Evolutionary conservation across 768 basidiomycete genomes (phyloP).

Genomic region (Hemileccinum impolitum): DNA sequence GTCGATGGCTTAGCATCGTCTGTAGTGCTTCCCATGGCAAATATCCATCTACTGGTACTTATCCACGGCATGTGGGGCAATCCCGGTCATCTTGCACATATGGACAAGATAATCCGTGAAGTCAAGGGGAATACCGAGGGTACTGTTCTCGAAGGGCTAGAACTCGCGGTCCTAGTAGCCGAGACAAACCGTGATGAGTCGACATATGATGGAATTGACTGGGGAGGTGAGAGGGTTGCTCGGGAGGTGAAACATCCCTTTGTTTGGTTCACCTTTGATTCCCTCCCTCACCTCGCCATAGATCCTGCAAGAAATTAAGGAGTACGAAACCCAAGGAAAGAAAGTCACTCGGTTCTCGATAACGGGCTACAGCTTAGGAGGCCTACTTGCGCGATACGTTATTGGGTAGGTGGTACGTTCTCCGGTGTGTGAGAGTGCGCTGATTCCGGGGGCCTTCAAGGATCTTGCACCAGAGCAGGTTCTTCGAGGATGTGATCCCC

Average conservation of each 20-base stretch:
- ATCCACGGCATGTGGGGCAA: constrained; percentile 81
- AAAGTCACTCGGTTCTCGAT: constrained; percentile 68
- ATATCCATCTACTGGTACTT: constrained; percentile 43
- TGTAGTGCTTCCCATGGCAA: constrained; percentile 19
- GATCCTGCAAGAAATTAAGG: constrained; percentile 55
- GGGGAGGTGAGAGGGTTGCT: constrained; percentile 78
- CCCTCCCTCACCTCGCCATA: constrained; percentile 25
- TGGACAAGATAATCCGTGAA: constrained; percentile 51
- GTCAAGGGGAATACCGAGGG: constrained; percentile 30
- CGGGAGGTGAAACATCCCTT: constrained; percentile 53
- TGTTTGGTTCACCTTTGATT: neutral
- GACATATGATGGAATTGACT: constrained; percentile 83
- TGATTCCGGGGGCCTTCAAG: constrained; percentile 32
- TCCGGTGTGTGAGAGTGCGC: neutral
- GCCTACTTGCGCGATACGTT: constrained; percentile 76
- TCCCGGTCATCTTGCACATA: constrained; percentile 58
- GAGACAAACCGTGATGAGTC: constrained; percentile 61
- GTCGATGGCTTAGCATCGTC: neutral
- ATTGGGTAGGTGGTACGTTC: constrained; percentile 48
- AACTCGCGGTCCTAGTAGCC: constrained; percentile 61
- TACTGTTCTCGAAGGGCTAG: constrained; percentile 30
- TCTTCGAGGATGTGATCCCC: constrained; percentile 69
- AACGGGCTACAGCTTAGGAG: constrained; percentile 79
- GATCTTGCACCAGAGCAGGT: constrained; percentile 60
- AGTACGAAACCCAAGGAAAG: constrained; percentile 50